phyloP scores from a whole-genome alignment of 2,329 filamentous ascomycete genomes.

The Talaromyces sp. region DNA sequence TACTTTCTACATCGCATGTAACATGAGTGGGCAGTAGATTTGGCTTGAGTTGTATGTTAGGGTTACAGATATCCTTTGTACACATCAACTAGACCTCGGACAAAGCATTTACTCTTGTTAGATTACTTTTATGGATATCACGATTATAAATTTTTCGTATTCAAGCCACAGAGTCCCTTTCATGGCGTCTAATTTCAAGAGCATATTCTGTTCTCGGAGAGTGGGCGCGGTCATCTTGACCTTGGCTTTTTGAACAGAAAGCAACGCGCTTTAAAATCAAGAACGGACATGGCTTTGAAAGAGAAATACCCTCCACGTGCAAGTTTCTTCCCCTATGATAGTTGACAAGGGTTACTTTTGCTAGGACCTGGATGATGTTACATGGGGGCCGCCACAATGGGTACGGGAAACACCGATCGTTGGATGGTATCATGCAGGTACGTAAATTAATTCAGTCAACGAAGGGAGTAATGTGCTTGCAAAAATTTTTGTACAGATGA shows the following conservation, averaged over 20 bases:
- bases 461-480: background rate
- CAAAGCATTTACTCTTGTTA: no score
- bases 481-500: background rate
- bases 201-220: background rate
- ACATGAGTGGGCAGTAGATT: background rate
- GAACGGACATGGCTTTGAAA: background rate
- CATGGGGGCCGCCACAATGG: conserved; percentile 8
- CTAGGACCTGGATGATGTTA: background rate
- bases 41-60: background rate
- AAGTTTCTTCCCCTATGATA: background rate
- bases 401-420: background rate
- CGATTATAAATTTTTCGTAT: background rate
- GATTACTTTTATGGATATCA: background rate
- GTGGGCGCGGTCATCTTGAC: background rate
- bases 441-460: background rate
- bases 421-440: background rate
- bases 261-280: background rate
- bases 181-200: no score
- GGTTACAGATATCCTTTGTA: background rate
- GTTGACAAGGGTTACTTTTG: background rate
- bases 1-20: background rate
- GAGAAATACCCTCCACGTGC: background rate
- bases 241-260: background rate
- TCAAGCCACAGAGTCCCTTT: background rate
- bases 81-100: background rate